Evolutionary conservation across 1,139 yeast species (phyloP).

Genomic region (Blastobotrys proliferans): DNA sequence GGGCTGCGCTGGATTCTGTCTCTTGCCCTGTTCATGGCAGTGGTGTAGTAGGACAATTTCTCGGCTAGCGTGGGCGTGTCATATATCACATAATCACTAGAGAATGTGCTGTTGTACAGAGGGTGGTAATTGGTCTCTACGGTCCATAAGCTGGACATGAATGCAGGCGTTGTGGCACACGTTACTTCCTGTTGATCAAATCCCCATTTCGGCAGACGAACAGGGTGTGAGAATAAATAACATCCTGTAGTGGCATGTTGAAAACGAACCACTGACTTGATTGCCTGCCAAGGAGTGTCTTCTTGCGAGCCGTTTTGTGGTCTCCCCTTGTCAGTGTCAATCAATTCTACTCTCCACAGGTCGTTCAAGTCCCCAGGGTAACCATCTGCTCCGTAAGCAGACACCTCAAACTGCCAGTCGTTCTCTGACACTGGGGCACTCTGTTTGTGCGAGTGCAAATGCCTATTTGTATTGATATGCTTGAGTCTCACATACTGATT

Average conservation of each 20-base stretch:
- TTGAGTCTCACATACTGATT: slow-evolving; percentile 54
- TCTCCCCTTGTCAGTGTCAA: slow-evolving; percentile 6
- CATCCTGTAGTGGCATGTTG: slow-evolving; percentile 60
- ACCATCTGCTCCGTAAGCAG: slow-evolving; percentile 52
- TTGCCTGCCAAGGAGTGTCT: slow-evolving; percentile 40
- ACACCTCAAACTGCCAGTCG: slow-evolving; percentile 73
- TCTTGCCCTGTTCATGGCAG: slow-evolving; percentile 20
- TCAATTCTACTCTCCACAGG: slow-evolving; percentile 28
- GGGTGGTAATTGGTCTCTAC: slow-evolving; percentile 63
- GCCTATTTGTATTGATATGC: slow-evolving; percentile 58
- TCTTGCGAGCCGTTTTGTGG: slow-evolving; percentile 4
- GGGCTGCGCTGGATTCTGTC: slow-evolving; percentile 19
- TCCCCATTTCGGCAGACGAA: slow-evolving; percentile 66
- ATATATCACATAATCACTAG: slow-evolving; percentile 33
- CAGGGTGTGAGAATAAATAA: slow-evolving; percentile 56
- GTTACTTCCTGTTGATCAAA: slow-evolving; percentile 68
- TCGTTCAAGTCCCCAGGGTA: slow-evolving; percentile 32
- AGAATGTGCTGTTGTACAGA: slow-evolving; percentile 23
- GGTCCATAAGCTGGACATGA: slow-evolving; percentile 58
- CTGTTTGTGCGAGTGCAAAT: slow-evolving; percentile 50
- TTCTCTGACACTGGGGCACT: slow-evolving; percentile 79
- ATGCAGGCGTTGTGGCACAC: slow-evolving; percentile 63
- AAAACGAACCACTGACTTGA: slow-evolving; percentile 56
- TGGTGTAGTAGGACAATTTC: slow-evolving; percentile 31
- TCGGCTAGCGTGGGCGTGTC: slow-evolving; percentile 27